Evolutionary conservation across 2,329 filamentous ascomycete genomes (phyloP).

Genomic region (Colletotrichum abscissum): DNA sequence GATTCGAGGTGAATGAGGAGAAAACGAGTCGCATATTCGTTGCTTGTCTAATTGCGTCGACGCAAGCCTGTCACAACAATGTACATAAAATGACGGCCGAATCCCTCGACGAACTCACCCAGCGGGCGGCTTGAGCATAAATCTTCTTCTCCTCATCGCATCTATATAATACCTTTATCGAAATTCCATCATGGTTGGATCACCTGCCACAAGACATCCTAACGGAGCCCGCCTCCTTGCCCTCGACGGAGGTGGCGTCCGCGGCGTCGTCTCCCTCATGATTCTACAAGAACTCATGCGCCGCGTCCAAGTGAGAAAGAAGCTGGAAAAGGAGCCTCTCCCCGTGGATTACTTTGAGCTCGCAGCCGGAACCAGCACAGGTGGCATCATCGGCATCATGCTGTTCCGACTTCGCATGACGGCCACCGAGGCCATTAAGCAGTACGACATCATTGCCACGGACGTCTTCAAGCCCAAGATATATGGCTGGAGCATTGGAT

Average conservation of each 20-base stretch:
- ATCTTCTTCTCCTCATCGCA: too few relatives aligned
- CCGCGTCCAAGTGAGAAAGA: not conserved
- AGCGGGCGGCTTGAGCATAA: too few relatives aligned
- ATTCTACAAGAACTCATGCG: not conserved
- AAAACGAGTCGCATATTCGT: too few relatives aligned
- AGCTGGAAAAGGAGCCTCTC: constrained; percentile 27
- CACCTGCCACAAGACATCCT: not conserved
- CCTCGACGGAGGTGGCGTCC: not conserved
- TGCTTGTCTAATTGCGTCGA: too few relatives aligned
- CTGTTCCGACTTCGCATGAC: constrained; percentile 44
- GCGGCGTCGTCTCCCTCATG: not conserved
- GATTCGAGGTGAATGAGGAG: too few relatives aligned
- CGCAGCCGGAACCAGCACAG: constrained; percentile 43
- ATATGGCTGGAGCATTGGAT: not conserved
- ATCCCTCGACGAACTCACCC: too few relatives aligned
- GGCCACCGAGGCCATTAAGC: not conserved
- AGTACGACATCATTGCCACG: not conserved
- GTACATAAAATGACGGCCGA: too few relatives aligned
- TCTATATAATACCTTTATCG: not conserved
- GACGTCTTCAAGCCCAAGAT: not conserved
- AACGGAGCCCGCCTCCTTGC: not conserved
- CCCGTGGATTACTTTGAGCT: constrained; percentile 45
- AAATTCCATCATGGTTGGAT: not conserved
- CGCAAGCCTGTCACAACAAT: too few relatives aligned
- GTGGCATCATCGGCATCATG: constrained; percentile 54